Evolutionary conservation across 768 basidiomycete genomes (phyloP).

Genomic region (Hericium erinaceus): DNA sequence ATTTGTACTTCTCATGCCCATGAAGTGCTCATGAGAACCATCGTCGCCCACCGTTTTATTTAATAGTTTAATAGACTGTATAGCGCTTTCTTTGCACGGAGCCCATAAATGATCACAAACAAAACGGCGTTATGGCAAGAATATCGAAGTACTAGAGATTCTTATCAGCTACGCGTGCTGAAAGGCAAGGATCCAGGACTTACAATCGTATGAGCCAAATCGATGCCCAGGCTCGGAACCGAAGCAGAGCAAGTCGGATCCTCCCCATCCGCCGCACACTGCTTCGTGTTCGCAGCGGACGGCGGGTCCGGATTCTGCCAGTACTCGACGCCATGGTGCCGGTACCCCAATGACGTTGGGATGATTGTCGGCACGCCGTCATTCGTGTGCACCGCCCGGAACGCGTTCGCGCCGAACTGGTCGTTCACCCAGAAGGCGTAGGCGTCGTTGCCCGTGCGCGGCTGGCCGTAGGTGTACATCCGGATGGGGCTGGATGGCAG

Average conservation of each 20-base stretch:
- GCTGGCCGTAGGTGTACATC: conserved; percentile 16
- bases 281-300: not conserved
- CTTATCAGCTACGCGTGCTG: not conserved
- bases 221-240: not conserved
- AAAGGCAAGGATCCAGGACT: not conserved
- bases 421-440: conserved; percentile 10
- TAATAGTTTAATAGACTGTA: too few species aligned
- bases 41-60: too few species aligned
- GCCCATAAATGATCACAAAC: not conserved
- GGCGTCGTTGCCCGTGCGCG: conserved; percentile 13
- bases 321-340: conserved; percentile 7
- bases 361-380: conserved; percentile 12
- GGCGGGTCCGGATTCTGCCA: not conserved
- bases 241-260: not conserved
- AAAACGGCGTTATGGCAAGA: not conserved
- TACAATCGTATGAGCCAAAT: not conserved
- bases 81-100: too few species aligned
- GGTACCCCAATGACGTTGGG: conserved; percentile 7
- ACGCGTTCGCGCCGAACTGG: conserved; percentile 7
- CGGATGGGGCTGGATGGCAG: not conserved
- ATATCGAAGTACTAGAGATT: not conserved
- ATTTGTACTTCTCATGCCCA: too few species aligned
- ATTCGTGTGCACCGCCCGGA: conserved; percentile 2
- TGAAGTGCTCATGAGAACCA: too few species aligned
- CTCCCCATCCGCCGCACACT: not conserved